A percentile compares a stretch with the other conserved stretches of the same genome.
phyloP scores from a whole-genome alignment of 352 stramenopile species.

The Stephanocyclus meneghinianus region DNA sequence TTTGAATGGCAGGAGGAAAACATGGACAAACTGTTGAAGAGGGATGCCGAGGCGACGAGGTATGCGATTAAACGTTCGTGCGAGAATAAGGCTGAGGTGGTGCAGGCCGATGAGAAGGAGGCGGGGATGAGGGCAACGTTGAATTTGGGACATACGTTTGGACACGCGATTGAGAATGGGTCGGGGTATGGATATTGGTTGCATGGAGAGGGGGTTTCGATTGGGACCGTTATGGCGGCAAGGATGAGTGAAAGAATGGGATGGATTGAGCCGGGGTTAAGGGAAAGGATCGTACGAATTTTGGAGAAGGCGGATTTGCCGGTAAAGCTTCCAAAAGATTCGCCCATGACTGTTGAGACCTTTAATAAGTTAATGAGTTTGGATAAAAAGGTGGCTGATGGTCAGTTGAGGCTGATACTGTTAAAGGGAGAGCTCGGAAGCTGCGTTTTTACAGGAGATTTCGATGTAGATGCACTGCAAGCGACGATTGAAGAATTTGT shows the following conservation, averaged over 20 bases:
- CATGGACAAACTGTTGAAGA: conserved; percentile 83
- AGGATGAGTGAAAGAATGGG: conserved; percentile 87
- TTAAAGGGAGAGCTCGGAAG: conserved; percentile 84
- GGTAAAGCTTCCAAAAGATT: conserved; percentile 78
- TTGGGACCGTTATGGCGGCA: conserved; percentile 95
- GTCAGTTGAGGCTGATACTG: conserved; percentile 84
- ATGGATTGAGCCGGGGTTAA: conserved; percentile 81
- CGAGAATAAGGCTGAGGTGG: conserved; percentile 94
- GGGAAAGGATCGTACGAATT: conserved; percentile 75
- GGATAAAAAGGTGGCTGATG: conserved; percentile 87
- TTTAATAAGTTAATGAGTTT: conserved; percentile 84
- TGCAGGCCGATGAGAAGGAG: conserved; percentile 94
- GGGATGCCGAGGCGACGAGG: conserved; percentile 68
- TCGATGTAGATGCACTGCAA: conserved; percentile 79
- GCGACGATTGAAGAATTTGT: conserved; percentile 86
- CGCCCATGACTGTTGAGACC: conserved; percentile 75
- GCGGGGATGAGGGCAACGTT: conserved; percentile 93
- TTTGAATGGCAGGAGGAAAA: conserved; percentile 92
- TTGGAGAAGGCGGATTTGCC: conserved; percentile 80
- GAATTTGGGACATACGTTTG: conserved; percentile 99
- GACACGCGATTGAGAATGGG: conserved; percentile 96
- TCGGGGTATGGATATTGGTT: conserved; percentile 91
- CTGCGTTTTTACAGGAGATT: conserved; percentile 86
- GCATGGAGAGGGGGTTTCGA: conserved; percentile 95
- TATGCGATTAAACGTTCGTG: conserved; percentile 85